phyloP scores from a whole-genome alignment of 768 basidiomycete genomes.

The Rhodotorula diobovata region DNA sequence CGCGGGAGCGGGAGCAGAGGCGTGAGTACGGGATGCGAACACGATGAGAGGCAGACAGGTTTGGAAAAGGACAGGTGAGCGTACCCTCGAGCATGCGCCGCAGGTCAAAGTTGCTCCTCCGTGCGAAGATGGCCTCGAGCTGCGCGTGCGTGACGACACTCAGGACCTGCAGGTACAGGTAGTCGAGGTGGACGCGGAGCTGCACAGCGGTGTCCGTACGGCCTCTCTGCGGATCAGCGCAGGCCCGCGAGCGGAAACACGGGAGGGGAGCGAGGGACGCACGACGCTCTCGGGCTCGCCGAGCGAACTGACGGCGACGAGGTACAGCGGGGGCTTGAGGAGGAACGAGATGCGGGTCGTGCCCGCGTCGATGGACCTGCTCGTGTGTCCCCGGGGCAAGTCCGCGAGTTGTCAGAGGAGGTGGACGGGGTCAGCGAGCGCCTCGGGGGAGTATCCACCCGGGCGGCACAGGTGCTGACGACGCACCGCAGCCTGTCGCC shows the following conservation, averaged over 20 bases:
- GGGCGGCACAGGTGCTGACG: no score
- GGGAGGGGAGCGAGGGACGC: constrained; percentile 45
- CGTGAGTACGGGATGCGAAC: no score
- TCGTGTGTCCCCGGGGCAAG: no score
- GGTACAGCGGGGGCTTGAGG: constrained; percentile 80
- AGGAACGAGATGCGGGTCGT: constrained; percentile 78
- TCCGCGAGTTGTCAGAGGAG: constrained; percentile 38
- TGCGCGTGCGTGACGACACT: constrained; percentile 83
- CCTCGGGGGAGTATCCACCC: no score
- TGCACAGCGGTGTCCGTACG: constrained; percentile 52
- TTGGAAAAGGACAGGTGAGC: constrained; percentile 3
- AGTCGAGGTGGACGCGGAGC: constrained; percentile 90
- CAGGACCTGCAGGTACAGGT: constrained; percentile 86
- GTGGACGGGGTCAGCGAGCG: no score
- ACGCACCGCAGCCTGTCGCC: constrained; percentile 60
- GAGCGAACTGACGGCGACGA: constrained; percentile 76
- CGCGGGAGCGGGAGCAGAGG: no score
- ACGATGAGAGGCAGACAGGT: background rate
- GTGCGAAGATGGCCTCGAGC: constrained; percentile 76
- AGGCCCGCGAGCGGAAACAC: no score
- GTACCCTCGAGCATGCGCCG: constrained; percentile 48
- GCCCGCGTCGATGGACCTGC: constrained; percentile 74
- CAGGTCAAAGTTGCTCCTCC: constrained; percentile 86
- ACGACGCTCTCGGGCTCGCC: constrained; percentile 95
- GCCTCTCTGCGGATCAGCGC: background rate